A percentile compares a stretch with the other conserved stretches of the same genome.
Evolutionary conservation across 805 yeast genomes (phyloP).

Genomic region (Teunomyces lycoperdinae): DNA sequence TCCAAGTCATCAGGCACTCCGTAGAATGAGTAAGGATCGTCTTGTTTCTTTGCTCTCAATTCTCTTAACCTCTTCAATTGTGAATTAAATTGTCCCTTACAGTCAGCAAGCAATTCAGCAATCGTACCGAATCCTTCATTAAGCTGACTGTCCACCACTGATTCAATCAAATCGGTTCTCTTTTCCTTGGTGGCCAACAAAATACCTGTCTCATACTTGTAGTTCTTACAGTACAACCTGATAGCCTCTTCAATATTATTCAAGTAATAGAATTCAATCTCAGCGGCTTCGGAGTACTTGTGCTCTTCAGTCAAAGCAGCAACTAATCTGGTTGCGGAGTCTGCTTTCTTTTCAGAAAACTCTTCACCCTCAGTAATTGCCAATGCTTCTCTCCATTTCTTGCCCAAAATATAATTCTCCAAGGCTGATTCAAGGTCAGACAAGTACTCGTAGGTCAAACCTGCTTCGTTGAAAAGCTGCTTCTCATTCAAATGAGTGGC

Average conservation of each 20-base stretch:
- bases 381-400: constrained; percentile 84
- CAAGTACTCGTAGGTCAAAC: constrained; percentile 69
- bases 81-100: constrained; percentile 77
- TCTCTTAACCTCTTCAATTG: constrained; percentile 84
- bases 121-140: constrained; percentile 85
- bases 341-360: constrained; percentile 37
- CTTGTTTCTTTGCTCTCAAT: constrained; percentile 74
- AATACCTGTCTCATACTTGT: constrained; percentile 72
- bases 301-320: constrained; percentile 62
- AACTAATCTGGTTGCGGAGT: constrained; percentile 60
- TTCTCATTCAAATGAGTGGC: constrained; percentile 60
- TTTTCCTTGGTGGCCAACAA: constrained; percentile 53
- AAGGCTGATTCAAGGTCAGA: constrained; percentile 57
- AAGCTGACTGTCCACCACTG: constrained; percentile 66
- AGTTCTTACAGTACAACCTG: constrained; percentile 67
- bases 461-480: constrained; percentile 72
- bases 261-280: constrained; percentile 62
- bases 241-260: constrained; percentile 62
- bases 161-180: constrained; percentile 46
- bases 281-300: constrained; percentile 77
- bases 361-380: constrained; percentile 48
- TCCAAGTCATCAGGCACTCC: constrained; percentile 61
- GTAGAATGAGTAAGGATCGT: constrained; percentile 83
- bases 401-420: constrained; percentile 64
- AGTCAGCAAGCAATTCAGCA: constrained; percentile 91